These are phyloP conservation scores for Jaapia argillacea DNA, from an alignment of 768 basidiomycete genomes.

Conservation along the genomic window DNA sequence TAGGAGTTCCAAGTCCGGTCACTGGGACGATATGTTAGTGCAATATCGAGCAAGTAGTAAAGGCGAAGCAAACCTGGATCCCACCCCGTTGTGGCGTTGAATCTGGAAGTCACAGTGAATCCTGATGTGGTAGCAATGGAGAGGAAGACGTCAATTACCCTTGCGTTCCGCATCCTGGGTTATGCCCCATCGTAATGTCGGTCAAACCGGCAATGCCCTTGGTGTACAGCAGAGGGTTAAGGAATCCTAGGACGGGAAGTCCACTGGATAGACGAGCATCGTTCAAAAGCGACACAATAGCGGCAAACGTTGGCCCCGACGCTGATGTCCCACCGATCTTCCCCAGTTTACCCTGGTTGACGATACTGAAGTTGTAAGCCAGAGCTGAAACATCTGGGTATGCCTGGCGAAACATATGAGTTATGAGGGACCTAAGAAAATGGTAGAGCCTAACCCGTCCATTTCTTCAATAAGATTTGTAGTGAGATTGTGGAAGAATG, in stretches of 20 bases:
- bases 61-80: constrained; percentile 51
- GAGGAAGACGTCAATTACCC: constrained; percentile 27
- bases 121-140: constrained; percentile 1
- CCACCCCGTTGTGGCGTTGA: constrained; percentile 44
- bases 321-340: constrained; percentile 57
- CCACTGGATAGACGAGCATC: constrained; percentile 41
- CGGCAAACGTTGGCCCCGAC: constrained; percentile 53
- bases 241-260: constrained; percentile 44
- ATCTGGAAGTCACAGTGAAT: neutral
- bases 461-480: constrained; percentile 17
- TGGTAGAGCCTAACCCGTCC: constrained; percentile 39
- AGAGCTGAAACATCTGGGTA: constrained; percentile 64
- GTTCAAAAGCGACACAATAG: constrained; percentile 34
- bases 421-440: neutral
- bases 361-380: constrained; percentile 36
- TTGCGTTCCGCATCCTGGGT: constrained; percentile 49
- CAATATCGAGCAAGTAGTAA: no score
- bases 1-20: constrained; percentile 45
- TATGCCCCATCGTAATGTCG: constrained; percentile 49
- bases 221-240: constrained; percentile 56
- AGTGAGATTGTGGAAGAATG: neutral
- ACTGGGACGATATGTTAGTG: constrained; percentile 28
- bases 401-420: constrained; percentile 24
- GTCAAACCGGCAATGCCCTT: constrained; percentile 32
- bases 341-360: constrained; percentile 26